Evolutionary conservation across 148 eudicot genomes (phyloP).

Genomic region (Fagopyrum homotropicum): DNA sequence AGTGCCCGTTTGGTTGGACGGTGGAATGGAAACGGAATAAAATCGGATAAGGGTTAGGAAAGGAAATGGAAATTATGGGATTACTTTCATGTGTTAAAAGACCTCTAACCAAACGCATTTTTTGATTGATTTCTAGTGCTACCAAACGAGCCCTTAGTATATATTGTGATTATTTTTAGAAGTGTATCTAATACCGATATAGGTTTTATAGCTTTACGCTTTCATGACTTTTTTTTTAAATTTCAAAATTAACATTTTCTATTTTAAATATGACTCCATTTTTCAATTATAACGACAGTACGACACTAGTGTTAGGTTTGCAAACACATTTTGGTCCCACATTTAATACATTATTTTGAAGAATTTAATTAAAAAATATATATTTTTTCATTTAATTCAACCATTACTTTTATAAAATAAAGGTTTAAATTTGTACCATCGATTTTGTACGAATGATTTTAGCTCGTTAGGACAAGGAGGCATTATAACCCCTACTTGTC

Average conservation of each 20-base stretch:
- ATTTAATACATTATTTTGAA: neutral
- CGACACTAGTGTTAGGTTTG: neutral
- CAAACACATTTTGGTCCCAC: neutral
- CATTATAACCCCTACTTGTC: neutral
- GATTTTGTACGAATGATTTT: conserved; percentile 1
- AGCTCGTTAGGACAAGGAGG: neutral
- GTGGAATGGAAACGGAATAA: no score
- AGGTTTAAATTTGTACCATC: conserved; percentile 4
- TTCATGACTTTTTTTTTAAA: neutral
- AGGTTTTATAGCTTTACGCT: no score
- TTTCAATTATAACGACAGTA: neutral
- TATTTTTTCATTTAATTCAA: neutral
- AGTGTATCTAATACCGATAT: no score
- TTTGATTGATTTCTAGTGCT: no score
- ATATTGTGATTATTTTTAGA: no score
- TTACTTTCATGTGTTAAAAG: no score
- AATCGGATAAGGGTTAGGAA: no score
- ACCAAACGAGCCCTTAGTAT: no score
- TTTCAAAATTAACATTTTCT: neutral
- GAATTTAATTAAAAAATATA: neutral
- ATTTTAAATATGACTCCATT: neutral
- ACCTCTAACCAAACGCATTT: no score
- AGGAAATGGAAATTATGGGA: no score
- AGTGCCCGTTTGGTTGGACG: no score
- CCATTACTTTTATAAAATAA: neutral